These are phyloP conservation scores for Poa annua DNA, from an alignment of 176 grass and related monocot genomes.

Conservation along the genomic window DNA sequence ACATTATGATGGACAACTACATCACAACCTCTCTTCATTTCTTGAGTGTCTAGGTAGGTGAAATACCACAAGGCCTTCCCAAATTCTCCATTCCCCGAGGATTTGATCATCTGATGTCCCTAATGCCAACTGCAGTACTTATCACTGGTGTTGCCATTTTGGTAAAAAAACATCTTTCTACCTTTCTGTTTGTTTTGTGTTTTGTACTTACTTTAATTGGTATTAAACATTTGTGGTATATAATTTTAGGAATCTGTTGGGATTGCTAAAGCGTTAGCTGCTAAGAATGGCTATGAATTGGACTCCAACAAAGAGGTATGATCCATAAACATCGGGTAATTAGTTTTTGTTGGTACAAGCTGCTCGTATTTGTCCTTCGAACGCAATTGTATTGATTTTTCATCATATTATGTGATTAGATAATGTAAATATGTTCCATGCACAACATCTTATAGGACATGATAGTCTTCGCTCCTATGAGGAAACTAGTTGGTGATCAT, in stretches of 20 bases:
- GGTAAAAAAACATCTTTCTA: slow-evolving; percentile 47
- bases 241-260: slow-evolving; percentile 93
- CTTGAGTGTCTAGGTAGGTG: slow-evolving; percentile 70
- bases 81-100: slow-evolving; percentile 80
- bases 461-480: neutral
- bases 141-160: slow-evolving; percentile 99
- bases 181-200: neutral
- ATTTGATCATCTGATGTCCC: slow-evolving; percentile 72
- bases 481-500: slow-evolving; percentile 22
- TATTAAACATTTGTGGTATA: slow-evolving; percentile 40
- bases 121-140: slow-evolving; percentile 85
- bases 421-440: neutral
- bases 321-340: slow-evolving; percentile 24
- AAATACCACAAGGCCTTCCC: slow-evolving; percentile 95
- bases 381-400: slow-evolving; percentile 3
- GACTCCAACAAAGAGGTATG: slow-evolving; percentile 96
- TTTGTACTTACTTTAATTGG: neutral
- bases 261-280: slow-evolving; percentile 97
- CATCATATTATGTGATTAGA: neutral
- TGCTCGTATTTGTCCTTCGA: neutral
- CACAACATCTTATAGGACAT: neutral
- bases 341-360: neutral
- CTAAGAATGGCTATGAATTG: slow-evolving; percentile 95
- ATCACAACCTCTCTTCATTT: slow-evolving; percentile 23
- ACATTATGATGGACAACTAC: slow-evolving; percentile 13